Conservation (phyloP, 192 early-diverging fungal species). For the Mortierella alpina region DNA sequence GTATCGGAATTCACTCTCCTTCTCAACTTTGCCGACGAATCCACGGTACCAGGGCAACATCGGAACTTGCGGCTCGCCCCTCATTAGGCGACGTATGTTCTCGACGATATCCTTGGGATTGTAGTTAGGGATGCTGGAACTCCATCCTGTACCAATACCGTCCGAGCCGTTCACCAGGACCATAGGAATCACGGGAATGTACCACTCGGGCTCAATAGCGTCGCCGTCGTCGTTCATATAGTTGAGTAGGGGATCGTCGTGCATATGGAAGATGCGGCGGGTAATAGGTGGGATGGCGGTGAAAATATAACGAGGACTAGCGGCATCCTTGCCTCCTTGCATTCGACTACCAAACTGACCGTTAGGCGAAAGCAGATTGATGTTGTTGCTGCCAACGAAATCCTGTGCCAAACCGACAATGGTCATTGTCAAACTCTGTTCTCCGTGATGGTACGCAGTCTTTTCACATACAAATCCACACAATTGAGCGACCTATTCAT, state of each 20-base stretch:
- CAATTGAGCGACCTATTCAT: slow-evolving; percentile 77
- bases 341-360: slow-evolving; percentile 95
- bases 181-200: slow-evolving; percentile 93
- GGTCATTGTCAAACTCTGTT: slow-evolving; percentile 81
- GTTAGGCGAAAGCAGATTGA: slow-evolving; percentile 82
- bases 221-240: slow-evolving; percentile 92
- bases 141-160: slow-evolving; percentile 97
- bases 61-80: slow-evolving; percentile 70
- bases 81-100: slow-evolving; percentile 86
- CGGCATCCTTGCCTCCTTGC: slow-evolving; percentile 92
- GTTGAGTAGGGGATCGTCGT: slow-evolving; percentile 85
- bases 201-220: slow-evolving; percentile 95
- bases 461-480: slow-evolving; percentile 91
- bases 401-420: slow-evolving; percentile 95
- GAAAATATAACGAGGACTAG: slow-evolving; percentile 97
- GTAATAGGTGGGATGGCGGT: slow-evolving; percentile 80
- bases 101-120: slow-evolving; percentile 90
- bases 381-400: slow-evolving; percentile 96
- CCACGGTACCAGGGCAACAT: slow-evolving; percentile 97
- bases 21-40: slow-evolving; percentile 83
- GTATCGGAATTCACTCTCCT: slow-evolving; percentile 66
- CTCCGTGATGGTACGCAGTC: slow-evolving; percentile 96
- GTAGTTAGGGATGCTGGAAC: slow-evolving; percentile 83
- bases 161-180: slow-evolving; percentile 92
- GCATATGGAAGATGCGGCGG: slow-evolving; percentile 78